Evolutionary conservation across 2,329 filamentous ascomycete species (phyloP).

Genomic region (Nannizzia gypsea): DNA sequence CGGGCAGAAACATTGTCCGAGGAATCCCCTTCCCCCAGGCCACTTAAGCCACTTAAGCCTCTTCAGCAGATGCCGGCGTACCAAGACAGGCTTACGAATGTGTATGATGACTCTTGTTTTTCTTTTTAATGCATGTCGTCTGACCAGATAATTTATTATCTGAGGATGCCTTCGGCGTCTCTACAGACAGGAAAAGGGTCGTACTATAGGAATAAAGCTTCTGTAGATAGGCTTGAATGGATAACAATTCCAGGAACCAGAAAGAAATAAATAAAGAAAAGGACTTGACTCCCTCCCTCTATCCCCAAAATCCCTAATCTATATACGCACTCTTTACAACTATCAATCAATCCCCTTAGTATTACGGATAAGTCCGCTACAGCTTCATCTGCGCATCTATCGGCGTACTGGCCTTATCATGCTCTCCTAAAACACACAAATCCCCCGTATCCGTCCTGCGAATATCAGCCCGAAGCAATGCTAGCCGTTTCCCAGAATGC

Average conservation of each 20-base stretch:
- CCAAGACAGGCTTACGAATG: background rate
- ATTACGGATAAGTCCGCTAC: background rate
- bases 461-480: conserved; percentile 45
- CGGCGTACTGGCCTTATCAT: conserved; percentile 49
- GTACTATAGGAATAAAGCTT: background rate
- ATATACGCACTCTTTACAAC: background rate
- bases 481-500: conserved; percentile 45
- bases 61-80: no score
- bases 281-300: background rate
- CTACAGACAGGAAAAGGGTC: background rate
- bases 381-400: conserved; percentile 15
- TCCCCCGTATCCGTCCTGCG: conserved; percentile 42
- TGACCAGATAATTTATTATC: background rate
- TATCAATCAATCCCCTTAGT: background rate
- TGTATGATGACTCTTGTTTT: background rate
- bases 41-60: conserved; percentile 7
- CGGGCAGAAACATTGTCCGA: conserved; percentile 26
- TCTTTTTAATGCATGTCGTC: background rate
- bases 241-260: background rate
- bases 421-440: conserved; percentile 48
- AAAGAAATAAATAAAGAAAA: background rate
- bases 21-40: conserved; percentile 25
- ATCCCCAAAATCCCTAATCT: background rate
- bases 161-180: background rate
- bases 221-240: background rate